Percentiles rank a stretch among this genome's conserved stretches.
These are phyloP conservation scores for Leishmania tropica DNA, from an alignment of 208 protist species.

Conservation along the genomic window DNA sequence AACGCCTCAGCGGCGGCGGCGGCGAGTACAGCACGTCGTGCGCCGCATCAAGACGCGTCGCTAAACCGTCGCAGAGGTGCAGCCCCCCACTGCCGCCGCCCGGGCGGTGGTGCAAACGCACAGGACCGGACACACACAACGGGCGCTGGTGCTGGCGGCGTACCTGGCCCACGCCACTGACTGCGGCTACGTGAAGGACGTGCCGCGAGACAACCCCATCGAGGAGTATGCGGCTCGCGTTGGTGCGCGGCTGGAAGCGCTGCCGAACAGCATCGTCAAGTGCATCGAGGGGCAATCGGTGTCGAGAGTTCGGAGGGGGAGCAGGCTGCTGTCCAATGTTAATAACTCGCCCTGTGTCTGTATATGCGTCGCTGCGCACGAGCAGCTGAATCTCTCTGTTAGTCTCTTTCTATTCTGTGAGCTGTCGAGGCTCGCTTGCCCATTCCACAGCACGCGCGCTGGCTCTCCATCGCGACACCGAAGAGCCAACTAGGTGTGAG, in stretches of 20 bases:
- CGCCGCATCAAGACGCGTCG: too few relatives aligned
- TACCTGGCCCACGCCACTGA: slow-evolving; percentile 7
- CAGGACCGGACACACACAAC: slow-evolving; percentile 17
- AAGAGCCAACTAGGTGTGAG: not conserved
- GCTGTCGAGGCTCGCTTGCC: not conserved
- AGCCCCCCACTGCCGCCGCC: slow-evolving; percentile 6
- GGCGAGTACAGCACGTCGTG: too few relatives aligned
- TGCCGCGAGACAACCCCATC: slow-evolving; percentile 31
- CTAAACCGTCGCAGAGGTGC: too few relatives aligned
- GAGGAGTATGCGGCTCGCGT: slow-evolving; percentile 31
- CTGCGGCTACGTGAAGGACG: not conserved
- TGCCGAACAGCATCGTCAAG: slow-evolving; percentile 39
- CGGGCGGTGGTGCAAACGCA: not conserved
- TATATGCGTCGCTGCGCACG: not conserved
- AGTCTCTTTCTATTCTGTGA: not conserved
- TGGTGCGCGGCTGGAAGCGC: slow-evolving; percentile 37
- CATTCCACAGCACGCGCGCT: not conserved
- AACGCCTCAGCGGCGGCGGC: too few relatives aligned
- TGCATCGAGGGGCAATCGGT: slow-evolving; percentile 34
- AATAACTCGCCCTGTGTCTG: not conserved
- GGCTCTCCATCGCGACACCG: not conserved
- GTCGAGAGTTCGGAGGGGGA: slow-evolving; percentile 1
- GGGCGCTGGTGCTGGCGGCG: slow-evolving; percentile 13
- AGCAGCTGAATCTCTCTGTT: not conserved
- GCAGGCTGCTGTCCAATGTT: not conserved